Evolutionary conservation across 257 asterid species (phyloP), one percentile per base, ranked within the genome.

Genomic region (Lavandula angustifolia): DNA sequence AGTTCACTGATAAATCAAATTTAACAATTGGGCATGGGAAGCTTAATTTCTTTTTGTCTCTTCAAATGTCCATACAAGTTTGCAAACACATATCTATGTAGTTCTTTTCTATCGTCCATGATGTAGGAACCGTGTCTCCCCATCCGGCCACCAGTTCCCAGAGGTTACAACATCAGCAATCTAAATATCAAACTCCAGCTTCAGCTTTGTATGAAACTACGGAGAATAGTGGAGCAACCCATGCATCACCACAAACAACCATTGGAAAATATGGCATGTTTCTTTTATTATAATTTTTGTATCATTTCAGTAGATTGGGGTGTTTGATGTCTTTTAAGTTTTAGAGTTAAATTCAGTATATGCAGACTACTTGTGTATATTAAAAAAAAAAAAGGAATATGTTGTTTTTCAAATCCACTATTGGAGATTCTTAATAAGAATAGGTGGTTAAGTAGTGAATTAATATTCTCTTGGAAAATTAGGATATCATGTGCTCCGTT

Each of bases 151-250:
- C 76, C 66, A 71, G 69, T 73, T 73, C 88, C 61, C 91, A 80
- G 66, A 83, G 78, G 78, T 62, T 85, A 49, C 77, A 78, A 64
- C 81, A 82, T 62, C 85, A 72, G 62, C 73, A 62, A 17, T 55
- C 61, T 16, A 80, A 87, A 55, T 89, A 84, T 79, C 98, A 87
- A 68, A 84, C 53, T 69, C 86, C 97, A 37, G 78, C 87, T 62
- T 82, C 96, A 60, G 96, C 96, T 71, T 81, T 87, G 60, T 84
- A 87, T 74, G 92, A 84, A 34, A 38, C 81, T 63, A 18, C 84
- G 13, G 96, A 81, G 72, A 55, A 64, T 46, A 38, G 65, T 52
- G 79, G 77, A 74, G 68, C 85, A 49, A 54, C 85, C 59, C 72
- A 54, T 46, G 69, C 77, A 68, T 53, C 81, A 46, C 74, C 79